Evolutionary conservation across 768 basidiomycete species (phyloP), one percentile per base, ranked within the genome.

Genomic region (Tricholoma furcatifolium): DNA sequence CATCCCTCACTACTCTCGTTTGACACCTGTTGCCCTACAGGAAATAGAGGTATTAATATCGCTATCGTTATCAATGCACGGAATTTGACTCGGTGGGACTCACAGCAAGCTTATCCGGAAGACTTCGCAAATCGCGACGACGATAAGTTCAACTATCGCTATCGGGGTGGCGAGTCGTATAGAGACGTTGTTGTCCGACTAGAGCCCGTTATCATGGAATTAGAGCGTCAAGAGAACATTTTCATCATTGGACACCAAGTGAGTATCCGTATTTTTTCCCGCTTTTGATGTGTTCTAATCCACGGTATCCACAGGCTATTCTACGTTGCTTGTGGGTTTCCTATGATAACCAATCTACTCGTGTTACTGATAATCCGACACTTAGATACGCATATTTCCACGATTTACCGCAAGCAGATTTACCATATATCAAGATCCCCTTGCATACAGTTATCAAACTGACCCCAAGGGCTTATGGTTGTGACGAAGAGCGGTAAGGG

Each of bases 61-160:
- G 24, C 39, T 0, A 14, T 41, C 18, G 17, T 27, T 12, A 17
- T 47, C 10, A 43, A 18, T 21, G 6, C 35, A 18, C n/a, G 47
- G 30, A 30, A 50, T 43, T 18, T 23, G 23, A 53, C 5, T 24
- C 31, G 1, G 23, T 24, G 27, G 7, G 4, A 27, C 27, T 4
- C 54, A 1, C 59, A 96, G 93, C 84, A 86, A 79, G 81, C 86
- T 57, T 99, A 98, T 66, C 97, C 97, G 0, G 97, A 99, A 52
- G 97, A 99, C 66, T 98, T 95, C 69, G 94, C 93, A 14, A 94
- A 95, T 65, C 85, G 97, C 21, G 97, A 99, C 62, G 93, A 98
- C 53, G 97, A 99, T 77, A 99, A 99, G 71, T 99, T 97, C 71
- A 98, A 98, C 70, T 99, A 99, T 69, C 85, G 97, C 24, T 98